These are phyloP conservation scores for Kentomonas sorsogonicus DNA, from an alignment of 208 protist species.

Conservation along the genomic window DNA sequence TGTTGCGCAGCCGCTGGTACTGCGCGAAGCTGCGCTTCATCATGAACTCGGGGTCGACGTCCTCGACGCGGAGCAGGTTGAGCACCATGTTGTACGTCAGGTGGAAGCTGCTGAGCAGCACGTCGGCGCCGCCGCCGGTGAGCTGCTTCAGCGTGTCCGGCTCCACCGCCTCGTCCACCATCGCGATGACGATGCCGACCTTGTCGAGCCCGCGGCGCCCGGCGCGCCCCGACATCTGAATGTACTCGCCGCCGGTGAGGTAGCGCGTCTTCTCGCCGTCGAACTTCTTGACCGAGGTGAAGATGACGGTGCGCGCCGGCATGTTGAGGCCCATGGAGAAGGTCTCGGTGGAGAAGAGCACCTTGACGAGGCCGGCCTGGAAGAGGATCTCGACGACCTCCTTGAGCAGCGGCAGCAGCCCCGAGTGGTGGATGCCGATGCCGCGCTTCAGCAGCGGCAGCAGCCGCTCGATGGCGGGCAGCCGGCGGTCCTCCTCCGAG, in stretches of 20 bases:
- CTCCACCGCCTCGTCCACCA: conserved; percentile 97
- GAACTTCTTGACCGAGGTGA: conserved; percentile 98
- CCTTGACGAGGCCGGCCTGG: conserved; percentile 97
- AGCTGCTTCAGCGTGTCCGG: conserved; percentile 92
- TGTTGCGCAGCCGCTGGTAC: conserved; percentile 92
- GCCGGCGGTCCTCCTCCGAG: conserved; percentile 88
- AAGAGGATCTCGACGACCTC: conserved; percentile 99
- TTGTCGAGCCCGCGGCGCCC: conserved; percentile 99
- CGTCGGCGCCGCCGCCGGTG: conserved; percentile 91
- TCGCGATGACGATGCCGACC: conserved; percentile 97
- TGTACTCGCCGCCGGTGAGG: conserved; percentile 97
- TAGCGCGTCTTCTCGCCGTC: conserved; percentile 96
- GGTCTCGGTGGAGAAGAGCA: conserved; percentile 99
- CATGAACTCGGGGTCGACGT: conserved; percentile 96
- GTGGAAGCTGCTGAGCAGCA: conserved; percentile 96
- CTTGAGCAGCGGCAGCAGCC: conserved; percentile 99
- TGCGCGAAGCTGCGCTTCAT: conserved; percentile 97
- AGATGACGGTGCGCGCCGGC: conserved; percentile 99
- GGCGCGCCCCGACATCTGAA: conserved; percentile 99
- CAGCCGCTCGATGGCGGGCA: conserved; percentile 93
- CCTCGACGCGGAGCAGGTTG: conserved; percentile 97
- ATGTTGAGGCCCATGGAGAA: conserved; percentile 99
- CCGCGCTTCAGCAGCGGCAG: conserved; percentile 96
- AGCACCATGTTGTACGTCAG: conserved; percentile 99
- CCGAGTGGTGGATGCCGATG: conserved; percentile 99